These are phyloP conservation scores for Candida piceae DNA, from an alignment of 805 yeast species.

Conservation along the genomic window DNA sequence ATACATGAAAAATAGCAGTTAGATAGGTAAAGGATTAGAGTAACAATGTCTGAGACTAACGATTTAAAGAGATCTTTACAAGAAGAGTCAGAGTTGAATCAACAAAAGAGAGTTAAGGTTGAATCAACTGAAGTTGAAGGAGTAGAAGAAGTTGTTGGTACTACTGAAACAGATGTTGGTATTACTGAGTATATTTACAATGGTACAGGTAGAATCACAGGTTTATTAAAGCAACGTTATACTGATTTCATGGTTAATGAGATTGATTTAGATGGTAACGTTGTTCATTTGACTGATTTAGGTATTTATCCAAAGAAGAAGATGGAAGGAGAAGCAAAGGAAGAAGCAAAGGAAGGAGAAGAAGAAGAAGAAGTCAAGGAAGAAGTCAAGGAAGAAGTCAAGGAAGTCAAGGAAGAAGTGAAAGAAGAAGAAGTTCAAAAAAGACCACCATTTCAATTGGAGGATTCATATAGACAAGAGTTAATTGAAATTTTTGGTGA, in stretches of 20 bases:
- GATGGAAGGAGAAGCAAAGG: slow-evolving; percentile 43
- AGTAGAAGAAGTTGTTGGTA: slow-evolving; percentile 29
- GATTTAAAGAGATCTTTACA: too few relatives aligned
- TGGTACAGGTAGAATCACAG: slow-evolving; percentile 60
- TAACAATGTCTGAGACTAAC: too few relatives aligned
- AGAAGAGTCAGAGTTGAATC: too few relatives aligned
- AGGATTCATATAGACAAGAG: slow-evolving; percentile 40
- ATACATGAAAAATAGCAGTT: too few relatives aligned
- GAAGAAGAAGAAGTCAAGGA: slow-evolving; percentile 30
- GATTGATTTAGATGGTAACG: slow-evolving; percentile 61
- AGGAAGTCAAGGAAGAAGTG: slow-evolving; percentile 25
- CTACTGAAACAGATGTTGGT: slow-evolving; percentile 80
- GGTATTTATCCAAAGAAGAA: slow-evolving; percentile 36
- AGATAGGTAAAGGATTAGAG: background rate
- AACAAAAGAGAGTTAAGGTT: slow-evolving; percentile 1
- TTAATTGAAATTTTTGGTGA: slow-evolving; percentile 55
- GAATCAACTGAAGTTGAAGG: slow-evolving; percentile 2
- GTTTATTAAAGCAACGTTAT: slow-evolving; percentile 81
- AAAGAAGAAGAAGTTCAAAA: slow-evolving; percentile 28
- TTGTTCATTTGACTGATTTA: slow-evolving; percentile 68
- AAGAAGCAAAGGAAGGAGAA: slow-evolving; percentile 25
- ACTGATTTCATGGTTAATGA: slow-evolving; percentile 94
- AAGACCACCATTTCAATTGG: slow-evolving; percentile 33
- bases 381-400: slow-evolving; percentile 32
- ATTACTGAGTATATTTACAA: slow-evolving; percentile 64